These are phyloP conservation scores for Aureobasidium sp. DNA, from an alignment of 2,329 filamentous ascomycete species.

Conservation along the genomic window DNA sequence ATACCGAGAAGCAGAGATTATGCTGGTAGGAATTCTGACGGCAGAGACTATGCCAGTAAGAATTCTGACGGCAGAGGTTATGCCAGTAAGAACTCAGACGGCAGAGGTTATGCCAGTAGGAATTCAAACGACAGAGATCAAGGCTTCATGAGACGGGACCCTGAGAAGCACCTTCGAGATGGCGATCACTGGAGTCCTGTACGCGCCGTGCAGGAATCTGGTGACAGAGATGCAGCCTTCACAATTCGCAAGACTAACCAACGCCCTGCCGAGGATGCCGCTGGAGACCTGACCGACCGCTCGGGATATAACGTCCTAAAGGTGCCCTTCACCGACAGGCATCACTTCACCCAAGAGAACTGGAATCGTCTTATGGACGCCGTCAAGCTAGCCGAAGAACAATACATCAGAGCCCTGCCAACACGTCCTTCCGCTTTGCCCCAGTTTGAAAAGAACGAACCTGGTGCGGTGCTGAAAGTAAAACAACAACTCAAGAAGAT, in stretches of 20 bases:
- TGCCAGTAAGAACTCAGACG: neutral
- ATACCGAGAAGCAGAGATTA: neutral
- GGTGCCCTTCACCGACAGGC: neutral
- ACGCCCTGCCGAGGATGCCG: neutral
- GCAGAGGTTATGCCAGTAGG: neutral
- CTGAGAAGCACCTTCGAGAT: neutral
- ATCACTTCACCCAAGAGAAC: neutral
- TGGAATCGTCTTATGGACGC: neutral
- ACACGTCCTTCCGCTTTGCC: neutral
- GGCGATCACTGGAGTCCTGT: neutral
- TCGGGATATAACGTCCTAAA: neutral
- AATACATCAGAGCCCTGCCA: neutral
- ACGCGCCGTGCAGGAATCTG: neutral
- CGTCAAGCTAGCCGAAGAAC: neutral
- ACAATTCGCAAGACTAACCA: neutral
- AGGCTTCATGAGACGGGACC: neutral
- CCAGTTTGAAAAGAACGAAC: neutral
- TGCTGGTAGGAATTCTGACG: neutral
- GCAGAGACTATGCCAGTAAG: neutral
- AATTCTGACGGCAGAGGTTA: neutral
- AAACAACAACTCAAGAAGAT: neutral
- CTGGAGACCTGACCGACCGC: neutral
- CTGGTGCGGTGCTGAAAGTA: neutral
- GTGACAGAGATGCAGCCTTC: neutral
- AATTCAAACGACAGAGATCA: neutral